Percentiles rank a stretch among this genome's conserved stretches.
These are phyloP conservation scores for Ascochyta pisi DNA, from an alignment of 2,329 filamentous ascomycete genomes.

Conservation along the genomic window DNA sequence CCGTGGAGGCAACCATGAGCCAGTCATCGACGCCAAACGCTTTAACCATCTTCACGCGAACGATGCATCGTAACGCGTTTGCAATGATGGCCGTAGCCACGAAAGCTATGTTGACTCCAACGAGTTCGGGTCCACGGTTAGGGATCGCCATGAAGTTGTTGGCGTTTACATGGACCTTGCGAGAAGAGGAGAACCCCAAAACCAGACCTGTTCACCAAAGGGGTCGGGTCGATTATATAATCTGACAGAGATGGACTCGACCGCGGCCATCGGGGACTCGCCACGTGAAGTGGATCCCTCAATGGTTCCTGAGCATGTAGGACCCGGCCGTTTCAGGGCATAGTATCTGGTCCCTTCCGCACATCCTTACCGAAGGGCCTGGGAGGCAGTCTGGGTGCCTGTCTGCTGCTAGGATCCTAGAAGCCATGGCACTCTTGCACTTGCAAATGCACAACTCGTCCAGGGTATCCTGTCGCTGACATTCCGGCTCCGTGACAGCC, in stretches of 20 bases:
- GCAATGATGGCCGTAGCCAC: slow-evolving; percentile 33
- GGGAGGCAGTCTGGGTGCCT: slow-evolving; percentile 3
- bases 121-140: slow-evolving; percentile 44
- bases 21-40: slow-evolving; percentile 47
- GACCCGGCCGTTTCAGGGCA: slow-evolving; percentile 31
- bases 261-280: slow-evolving; percentile 17
- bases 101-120: slow-evolving; percentile 40
- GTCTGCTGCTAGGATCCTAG: background rate
- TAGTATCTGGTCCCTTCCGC: slow-evolving; percentile 19
- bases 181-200: slow-evolving; percentile 7
- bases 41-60: slow-evolving; percentile 43
- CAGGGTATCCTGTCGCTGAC: background rate
- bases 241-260: slow-evolving; percentile 21
- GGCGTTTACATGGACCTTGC: slow-evolving; percentile 12
- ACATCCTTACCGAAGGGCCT: slow-evolving; percentile 3
- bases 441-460: background rate
- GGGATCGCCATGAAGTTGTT: slow-evolving; percentile 35
- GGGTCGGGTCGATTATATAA: slow-evolving; percentile 28
- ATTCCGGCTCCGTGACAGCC: background rate
- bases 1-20: slow-evolving; percentile 43
- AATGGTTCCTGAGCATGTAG: slow-evolving; percentile 20
- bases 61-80: slow-evolving; percentile 38
- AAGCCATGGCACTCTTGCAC: slow-evolving; percentile 3
- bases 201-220: slow-evolving; percentile 10
- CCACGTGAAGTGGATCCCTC: slow-evolving; percentile 33